Conservation (phyloP, 768 basidiomycete species). For the Boletus reticuloceps region DNA sequence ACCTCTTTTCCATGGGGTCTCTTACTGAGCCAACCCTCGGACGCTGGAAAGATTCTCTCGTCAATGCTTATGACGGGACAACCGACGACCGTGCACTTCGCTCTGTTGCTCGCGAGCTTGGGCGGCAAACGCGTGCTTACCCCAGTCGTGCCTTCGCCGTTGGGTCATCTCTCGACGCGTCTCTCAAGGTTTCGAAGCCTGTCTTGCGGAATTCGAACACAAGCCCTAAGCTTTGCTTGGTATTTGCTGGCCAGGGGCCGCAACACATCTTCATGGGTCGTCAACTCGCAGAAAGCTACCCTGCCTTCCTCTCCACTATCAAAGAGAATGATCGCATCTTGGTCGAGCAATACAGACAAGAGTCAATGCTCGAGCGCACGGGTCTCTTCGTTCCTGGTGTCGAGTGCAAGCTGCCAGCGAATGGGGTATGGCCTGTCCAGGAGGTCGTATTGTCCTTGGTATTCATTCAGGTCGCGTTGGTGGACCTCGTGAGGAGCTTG, state of each 20-base stretch:
- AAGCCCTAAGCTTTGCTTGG: slow-evolving; percentile 33
- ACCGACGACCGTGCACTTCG: slow-evolving; percentile 25
- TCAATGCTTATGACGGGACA: slow-evolving; percentile 9
- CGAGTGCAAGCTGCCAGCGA: slow-evolving; percentile 20
- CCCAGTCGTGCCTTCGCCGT: slow-evolving; percentile 26
- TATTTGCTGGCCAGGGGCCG: slow-evolving; percentile 37
- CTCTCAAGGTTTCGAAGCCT: slow-evolving; percentile 30
- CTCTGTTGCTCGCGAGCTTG: slow-evolving; percentile 27
- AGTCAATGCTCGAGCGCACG: slow-evolving; percentile 33
- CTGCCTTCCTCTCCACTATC: slow-evolving; percentile 30
- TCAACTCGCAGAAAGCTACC: slow-evolving; percentile 32
- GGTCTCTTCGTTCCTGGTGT: slow-evolving; percentile 32
- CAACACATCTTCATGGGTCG: slow-evolving; percentile 38
- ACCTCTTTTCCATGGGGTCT: slow-evolving; percentile 28
- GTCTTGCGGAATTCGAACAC: slow-evolving; percentile 20
- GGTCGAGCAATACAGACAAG: slow-evolving; percentile 24
- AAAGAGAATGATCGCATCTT: slow-evolving; percentile 34
- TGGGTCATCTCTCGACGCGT: slow-evolving; percentile 18
- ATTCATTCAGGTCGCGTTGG: slow-evolving; percentile 33
- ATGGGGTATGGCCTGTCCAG: slow-evolving; percentile 32
- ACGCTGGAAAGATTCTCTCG: slow-evolving; percentile 26
- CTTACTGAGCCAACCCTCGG: slow-evolving; percentile 25
- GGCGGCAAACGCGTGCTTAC: slow-evolving; percentile 30
- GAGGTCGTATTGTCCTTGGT: slow-evolving; percentile 34
- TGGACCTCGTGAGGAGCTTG: slow-evolving; percentile 32